Conservation (phyloP, 176 grass and related monocot genomes). For the Oryza glumipatula region DNA sequence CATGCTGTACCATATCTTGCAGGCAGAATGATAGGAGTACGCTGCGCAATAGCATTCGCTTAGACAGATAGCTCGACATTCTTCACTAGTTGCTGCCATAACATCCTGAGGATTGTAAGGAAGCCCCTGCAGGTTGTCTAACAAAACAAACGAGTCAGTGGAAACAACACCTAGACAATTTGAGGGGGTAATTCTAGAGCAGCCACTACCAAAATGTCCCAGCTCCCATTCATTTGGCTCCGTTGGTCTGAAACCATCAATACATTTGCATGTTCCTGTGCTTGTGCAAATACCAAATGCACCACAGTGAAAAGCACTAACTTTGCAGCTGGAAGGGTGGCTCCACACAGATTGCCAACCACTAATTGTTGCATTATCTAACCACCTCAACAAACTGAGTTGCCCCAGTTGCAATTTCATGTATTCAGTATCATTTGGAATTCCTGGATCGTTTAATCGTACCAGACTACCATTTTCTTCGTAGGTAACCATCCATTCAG, state of each 20-base stretch:
- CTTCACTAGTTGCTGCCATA: constrained; percentile 21
- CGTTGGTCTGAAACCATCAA: background rate
- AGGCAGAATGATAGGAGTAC: constrained; percentile 38
- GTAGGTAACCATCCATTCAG: background rate
- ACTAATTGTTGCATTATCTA: constrained; percentile 10
- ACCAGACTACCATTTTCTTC: background rate
- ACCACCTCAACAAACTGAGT: constrained; percentile 6
- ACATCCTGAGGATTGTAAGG: constrained; percentile 39
- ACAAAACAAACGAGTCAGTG: constrained; percentile 27
- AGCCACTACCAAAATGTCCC: constrained; percentile 33
- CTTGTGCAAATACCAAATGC: constrained; percentile 10
- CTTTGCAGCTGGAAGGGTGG: constrained; percentile 19
- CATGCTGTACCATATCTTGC: constrained; percentile 40
- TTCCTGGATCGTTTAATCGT: background rate
- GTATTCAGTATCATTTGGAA: constrained; percentile 4
- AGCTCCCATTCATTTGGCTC: constrained; percentile 5
- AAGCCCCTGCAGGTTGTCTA: constrained; percentile 32
- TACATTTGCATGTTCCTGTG: constrained; percentile 20
- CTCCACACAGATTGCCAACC: constrained; percentile 4
- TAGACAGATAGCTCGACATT: constrained; percentile 35
- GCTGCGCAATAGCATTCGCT: constrained; percentile 52
- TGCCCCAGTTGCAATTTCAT: constrained; percentile 25
- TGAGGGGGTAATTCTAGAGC: constrained; percentile 25
- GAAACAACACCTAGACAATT: background rate
- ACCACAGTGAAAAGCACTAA: constrained; percentile 18